phyloP scores from a whole-genome alignment of 345 rosid genomes.

The Excoecaria agallocha region DNA sequence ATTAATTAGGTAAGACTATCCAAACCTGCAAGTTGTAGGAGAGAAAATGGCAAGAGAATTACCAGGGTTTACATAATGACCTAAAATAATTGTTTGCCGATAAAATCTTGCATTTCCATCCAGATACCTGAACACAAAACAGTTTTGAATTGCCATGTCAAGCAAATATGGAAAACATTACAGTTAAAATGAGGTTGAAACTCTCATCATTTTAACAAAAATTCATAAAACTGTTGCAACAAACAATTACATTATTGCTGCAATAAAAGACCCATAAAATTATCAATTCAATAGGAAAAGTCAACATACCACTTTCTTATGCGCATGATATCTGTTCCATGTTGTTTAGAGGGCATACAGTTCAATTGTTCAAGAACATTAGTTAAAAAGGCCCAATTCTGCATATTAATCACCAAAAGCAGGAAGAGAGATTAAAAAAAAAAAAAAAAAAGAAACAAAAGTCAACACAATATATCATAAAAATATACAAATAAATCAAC shows the following conservation, averaged over 20 bases:
- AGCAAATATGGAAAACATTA: not conserved
- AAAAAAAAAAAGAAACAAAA: not conserved
- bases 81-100: slow-evolving; percentile 72
- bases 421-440: not conserved
- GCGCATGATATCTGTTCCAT: slow-evolving; percentile 86
- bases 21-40: not conserved
- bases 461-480: slow-evolving; percentile 4
- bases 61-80: slow-evolving; percentile 86
- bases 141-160: slow-evolving; percentile 2
- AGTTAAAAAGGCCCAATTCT: slow-evolving; percentile 78
- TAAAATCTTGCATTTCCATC: slow-evolving; percentile 73
- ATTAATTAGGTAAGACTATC: not conserved
- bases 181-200: not conserved
- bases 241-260: not conserved
- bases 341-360: slow-evolving; percentile 67
- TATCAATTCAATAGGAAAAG: not conserved
- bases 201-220: not conserved
- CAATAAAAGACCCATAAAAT: not conserved
- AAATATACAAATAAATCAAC: slow-evolving; percentile 18
- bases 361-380: slow-evolving; percentile 66
- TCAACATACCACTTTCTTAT: slow-evolving; percentile 65
- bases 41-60: slow-evolving; percentile 14
- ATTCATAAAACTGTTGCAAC: not conserved
- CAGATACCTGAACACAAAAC: slow-evolving; percentile 59
- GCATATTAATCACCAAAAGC: slow-evolving; percentile 27